Conservation (phyloP, 1,139 yeast species). For the Suhomyces atakaporum region DNA sequence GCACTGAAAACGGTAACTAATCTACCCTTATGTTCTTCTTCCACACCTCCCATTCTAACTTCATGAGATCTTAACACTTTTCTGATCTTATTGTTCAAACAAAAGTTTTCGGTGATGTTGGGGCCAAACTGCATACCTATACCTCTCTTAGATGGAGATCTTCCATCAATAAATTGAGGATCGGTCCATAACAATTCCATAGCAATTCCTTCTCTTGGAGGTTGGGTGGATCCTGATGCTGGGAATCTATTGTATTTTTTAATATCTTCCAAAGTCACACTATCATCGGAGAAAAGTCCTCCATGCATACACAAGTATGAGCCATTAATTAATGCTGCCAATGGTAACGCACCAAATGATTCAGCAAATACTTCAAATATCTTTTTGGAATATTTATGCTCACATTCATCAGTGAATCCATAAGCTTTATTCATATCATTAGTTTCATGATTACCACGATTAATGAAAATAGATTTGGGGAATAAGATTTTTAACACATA, state of each 20-base stretch:
- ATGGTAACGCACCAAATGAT: slow-evolving; percentile 83
- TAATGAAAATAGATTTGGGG: slow-evolving; percentile 73
- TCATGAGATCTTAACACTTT: slow-evolving; percentile 93
- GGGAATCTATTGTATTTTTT: slow-evolving; percentile 69
- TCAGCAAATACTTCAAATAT: slow-evolving; percentile 85
- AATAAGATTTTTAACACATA: slow-evolving; percentile 76
- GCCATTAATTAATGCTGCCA: slow-evolving; percentile 77
- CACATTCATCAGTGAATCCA: slow-evolving; percentile 96
- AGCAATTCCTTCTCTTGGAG: slow-evolving; percentile 87
- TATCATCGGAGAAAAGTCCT: slow-evolving; percentile 83
- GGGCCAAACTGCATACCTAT: slow-evolving; percentile 97
- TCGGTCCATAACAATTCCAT: slow-evolving; percentile 99
- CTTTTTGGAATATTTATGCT: slow-evolving; percentile 80
- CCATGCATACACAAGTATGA: slow-evolving; percentile 92
- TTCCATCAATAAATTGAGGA: slow-evolving; percentile 78
- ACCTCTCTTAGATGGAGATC: slow-evolving; percentile 91
- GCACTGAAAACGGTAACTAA: slow-evolving; percentile 94
- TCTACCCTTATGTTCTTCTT: slow-evolving; percentile 81
- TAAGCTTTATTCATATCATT: slow-evolving; percentile 95
- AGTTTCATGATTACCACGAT: slow-evolving; percentile 97
- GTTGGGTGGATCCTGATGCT: slow-evolving; percentile 62
- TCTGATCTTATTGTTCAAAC: slow-evolving; percentile 67
- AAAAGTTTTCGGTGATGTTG: slow-evolving; percentile 81
- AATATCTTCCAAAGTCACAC: slow-evolving; percentile 71
- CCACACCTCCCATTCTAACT: slow-evolving; percentile 89